These are phyloP conservation scores for Eucalyptus brandiana DNA, from an alignment of 345 rosid genomes.

Conservation along the genomic window DNA sequence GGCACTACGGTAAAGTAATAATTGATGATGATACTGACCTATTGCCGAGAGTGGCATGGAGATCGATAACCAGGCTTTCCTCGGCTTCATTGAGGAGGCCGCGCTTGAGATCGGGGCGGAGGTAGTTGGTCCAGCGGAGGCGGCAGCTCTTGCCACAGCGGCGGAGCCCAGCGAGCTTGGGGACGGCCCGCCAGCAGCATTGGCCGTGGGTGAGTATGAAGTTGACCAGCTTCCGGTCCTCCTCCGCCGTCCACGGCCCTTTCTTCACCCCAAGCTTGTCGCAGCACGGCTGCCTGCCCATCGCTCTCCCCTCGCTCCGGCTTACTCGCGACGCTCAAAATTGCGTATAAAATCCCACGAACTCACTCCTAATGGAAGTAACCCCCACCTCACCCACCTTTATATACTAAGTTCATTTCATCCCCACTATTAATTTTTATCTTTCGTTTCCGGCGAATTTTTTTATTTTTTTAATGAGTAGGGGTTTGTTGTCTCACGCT, in stretches of 20 bases:
- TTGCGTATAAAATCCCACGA: background rate
- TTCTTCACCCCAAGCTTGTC: constrained; percentile 78
- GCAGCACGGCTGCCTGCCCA: constrained; percentile 58
- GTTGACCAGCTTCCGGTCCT: constrained; percentile 64
- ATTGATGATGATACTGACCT: constrained; percentile 14
- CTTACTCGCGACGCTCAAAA: background rate
- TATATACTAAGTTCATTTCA: constrained; percentile 16
- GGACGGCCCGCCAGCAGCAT: constrained; percentile 82
- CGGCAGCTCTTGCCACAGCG: constrained; percentile 94
- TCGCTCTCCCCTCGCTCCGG: background rate
- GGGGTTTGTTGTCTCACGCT: background rate
- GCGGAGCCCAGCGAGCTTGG: constrained; percentile 79
- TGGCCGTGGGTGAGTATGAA: constrained; percentile 69
- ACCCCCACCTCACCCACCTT: constrained; percentile 27
- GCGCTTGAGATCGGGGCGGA: constrained; percentile 79
- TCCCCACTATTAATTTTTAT: background rate
- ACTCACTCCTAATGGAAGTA: background rate
- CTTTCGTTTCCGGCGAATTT: background rate
- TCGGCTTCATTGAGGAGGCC: constrained; percentile 66
- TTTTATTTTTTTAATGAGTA: background rate
- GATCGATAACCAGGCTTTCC: constrained; percentile 67
- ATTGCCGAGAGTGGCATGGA: constrained; percentile 70
- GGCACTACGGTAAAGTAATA: background rate
- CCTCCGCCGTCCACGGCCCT: constrained; percentile 88
- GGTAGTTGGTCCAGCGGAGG: constrained; percentile 85